Percentiles rank a stretch among this genome's conserved stretches.
Conservation (phyloP, 2,329 filamentous ascomycete species). For the Exophiala phaeomuriformis region DNA sequence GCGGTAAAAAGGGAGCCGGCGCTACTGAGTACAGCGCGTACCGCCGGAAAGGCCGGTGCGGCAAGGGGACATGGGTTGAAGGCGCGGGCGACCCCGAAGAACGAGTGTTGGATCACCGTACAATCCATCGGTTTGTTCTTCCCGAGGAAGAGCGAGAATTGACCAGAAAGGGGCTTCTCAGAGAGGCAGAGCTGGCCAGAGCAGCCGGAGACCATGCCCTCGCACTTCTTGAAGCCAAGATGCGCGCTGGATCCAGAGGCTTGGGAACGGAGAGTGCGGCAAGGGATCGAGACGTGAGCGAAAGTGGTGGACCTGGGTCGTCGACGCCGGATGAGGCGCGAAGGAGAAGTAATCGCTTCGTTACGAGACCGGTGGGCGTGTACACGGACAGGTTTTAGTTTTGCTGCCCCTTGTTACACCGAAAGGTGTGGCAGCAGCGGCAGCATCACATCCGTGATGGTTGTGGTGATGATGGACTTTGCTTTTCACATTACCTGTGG, state of each 20-base stretch:
- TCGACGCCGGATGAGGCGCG: slow-evolving; percentile 19
- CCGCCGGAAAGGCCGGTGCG: slow-evolving; percentile 23
- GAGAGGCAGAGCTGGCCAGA: slow-evolving; percentile 23
- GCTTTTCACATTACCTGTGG: too few relatives aligned
- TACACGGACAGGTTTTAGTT: slow-evolving; percentile 13
- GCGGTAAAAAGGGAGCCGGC: slow-evolving; percentile 15
- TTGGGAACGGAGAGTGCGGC: slow-evolving; percentile 15
- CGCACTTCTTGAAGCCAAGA: slow-evolving; percentile 15
- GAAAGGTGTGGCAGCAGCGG: not conserved
- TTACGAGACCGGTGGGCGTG: slow-evolving; percentile 20
- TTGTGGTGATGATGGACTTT: too few relatives aligned
- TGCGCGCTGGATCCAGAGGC: slow-evolving; percentile 16
- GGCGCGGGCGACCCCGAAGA: slow-evolving; percentile 58
- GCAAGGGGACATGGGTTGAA: slow-evolving; percentile 27
- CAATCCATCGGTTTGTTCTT: slow-evolving; percentile 74
- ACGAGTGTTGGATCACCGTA: slow-evolving; percentile 73
- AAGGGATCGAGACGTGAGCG: slow-evolving; percentile 15
- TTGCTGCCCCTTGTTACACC: not conserved
- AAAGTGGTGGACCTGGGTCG: slow-evolving; percentile 7
- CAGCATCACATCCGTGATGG: too few relatives aligned
- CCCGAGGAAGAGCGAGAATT: slow-evolving; percentile 56
- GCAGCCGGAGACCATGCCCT: slow-evolving; percentile 20
- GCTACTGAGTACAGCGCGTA: slow-evolving; percentile 24
- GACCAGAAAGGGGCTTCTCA: slow-evolving; percentile 22
- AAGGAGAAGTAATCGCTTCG: slow-evolving; percentile 21